These are phyloP conservation scores for Neurospora crassa DNA, from an alignment of 2,329 filamentous ascomycete genomes.

Conservation along the genomic window DNA sequence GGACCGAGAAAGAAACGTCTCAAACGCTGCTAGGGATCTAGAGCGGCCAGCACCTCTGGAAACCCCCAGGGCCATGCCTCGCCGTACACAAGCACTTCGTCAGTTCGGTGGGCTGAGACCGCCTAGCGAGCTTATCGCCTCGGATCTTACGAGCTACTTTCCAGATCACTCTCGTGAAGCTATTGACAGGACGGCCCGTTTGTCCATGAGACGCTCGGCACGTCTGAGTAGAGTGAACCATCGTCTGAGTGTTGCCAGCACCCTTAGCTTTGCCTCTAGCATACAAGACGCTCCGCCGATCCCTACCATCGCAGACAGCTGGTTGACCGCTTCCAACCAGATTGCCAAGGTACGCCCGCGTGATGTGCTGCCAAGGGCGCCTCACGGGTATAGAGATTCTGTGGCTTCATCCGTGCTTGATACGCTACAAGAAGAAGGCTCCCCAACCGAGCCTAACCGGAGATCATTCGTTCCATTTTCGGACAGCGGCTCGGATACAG, in stretches of 20 bases:
- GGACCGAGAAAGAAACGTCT: conserved; percentile 59
- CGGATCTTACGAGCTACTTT: conserved; percentile 94
- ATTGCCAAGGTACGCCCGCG: conserved; percentile 38
- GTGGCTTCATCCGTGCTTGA: conserved; percentile 82
- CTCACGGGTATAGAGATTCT: conserved; percentile 70
- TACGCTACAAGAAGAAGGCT: conserved; percentile 80
- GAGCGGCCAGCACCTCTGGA: conserved; percentile 45
- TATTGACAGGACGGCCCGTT: conserved; percentile 88
- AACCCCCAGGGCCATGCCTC: conserved; percentile 30
- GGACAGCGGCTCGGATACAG: conserved; percentile 63
- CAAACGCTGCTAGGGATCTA: conserved; percentile 47
- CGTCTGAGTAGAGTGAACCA: conserved; percentile 88
- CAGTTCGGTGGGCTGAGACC: conserved; percentile 88
- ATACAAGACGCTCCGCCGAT: conserved; percentile 89
- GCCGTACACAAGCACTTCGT: conserved; percentile 50
- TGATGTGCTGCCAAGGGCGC: conserved; percentile 34
- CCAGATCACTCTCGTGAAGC: conserved; percentile 89
- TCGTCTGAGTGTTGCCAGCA: conserved; percentile 88
- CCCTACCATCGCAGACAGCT: conserved; percentile 88
- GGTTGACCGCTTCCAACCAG: conserved; percentile 59
- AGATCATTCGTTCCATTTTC: conserved; percentile 93
- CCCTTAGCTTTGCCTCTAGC: conserved; percentile 84
- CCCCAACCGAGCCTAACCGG: conserved; percentile 73
- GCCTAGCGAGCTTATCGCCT: conserved; percentile 94
- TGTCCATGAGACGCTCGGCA: conserved; percentile 84